Conservation (phyloP, 176 grass and related monocot genomes). For the sorghum (Sorghum bicolor) region Sorghum_bicolor_NCBIv3 NC_012879.2:2187501-2188000, state of each 20-base stretch:
- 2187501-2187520: background rate
- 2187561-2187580: conserved; percentile 13
- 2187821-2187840: background rate
- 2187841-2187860: conserved; percentile 7
- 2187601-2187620: background rate
- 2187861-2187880: background rate
- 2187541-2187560: background rate
- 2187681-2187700: conserved; percentile 11
- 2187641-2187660: background rate
- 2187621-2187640: background rate
- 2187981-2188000: background rate
- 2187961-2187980: background rate
- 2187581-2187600: conserved; percentile 9
- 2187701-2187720: conserved; percentile 1
- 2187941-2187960: background rate
- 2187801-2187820: background rate
- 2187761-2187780: conserved; percentile 32
- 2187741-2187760: background rate
- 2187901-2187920: background rate
- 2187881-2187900: background rate
- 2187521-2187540: background rate
- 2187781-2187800: background rate
- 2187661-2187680: conserved; percentile 11
- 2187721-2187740: background rate
- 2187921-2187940: background rate